These are phyloP conservation scores for Solanum aculeatissimum DNA, from an alignment of 305 asterid species.

Conservation along the genomic window DNA sequence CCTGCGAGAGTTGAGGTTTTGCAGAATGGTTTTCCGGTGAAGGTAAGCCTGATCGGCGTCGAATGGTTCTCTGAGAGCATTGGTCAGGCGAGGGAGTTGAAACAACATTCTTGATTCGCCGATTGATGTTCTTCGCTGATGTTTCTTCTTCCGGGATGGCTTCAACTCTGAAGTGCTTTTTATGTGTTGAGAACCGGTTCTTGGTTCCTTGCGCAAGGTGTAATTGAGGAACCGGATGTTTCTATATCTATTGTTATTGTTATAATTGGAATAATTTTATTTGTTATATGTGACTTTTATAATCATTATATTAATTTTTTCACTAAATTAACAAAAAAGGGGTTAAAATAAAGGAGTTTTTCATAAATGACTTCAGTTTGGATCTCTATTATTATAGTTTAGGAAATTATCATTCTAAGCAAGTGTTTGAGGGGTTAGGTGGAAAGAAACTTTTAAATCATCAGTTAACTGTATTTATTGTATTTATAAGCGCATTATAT, in stretches of 20 bases:
- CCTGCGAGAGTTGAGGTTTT: slow-evolving; percentile 40
- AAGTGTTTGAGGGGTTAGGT: background rate
- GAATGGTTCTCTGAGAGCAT: slow-evolving; percentile 71
- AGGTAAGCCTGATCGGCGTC: slow-evolving; percentile 94
- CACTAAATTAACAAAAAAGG: background rate
- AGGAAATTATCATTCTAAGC: background rate
- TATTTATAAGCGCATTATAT: background rate
- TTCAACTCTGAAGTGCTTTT: background rate
- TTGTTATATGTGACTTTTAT: background rate
- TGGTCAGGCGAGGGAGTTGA: slow-evolving; percentile 75
- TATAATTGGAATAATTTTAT: too few species aligned
- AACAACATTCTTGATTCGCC: slow-evolving; percentile 38
- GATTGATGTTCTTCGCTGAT: background rate
- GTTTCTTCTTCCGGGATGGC: background rate
- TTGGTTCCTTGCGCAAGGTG: background rate
- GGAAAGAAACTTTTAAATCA: too few species aligned
- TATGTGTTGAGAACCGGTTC: background rate
- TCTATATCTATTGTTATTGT: too few species aligned
- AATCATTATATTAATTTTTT: background rate
- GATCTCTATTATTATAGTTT: background rate
- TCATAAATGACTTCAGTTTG: background rate
- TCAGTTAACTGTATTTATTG: background rate
- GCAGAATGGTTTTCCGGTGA: slow-evolving; percentile 56
- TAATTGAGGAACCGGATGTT: background rate
- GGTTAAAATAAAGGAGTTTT: background rate